Evolutionary conservation across 257 asterid genomes (phyloP).

Genomic region (Buddleja alternifolia): DNA sequence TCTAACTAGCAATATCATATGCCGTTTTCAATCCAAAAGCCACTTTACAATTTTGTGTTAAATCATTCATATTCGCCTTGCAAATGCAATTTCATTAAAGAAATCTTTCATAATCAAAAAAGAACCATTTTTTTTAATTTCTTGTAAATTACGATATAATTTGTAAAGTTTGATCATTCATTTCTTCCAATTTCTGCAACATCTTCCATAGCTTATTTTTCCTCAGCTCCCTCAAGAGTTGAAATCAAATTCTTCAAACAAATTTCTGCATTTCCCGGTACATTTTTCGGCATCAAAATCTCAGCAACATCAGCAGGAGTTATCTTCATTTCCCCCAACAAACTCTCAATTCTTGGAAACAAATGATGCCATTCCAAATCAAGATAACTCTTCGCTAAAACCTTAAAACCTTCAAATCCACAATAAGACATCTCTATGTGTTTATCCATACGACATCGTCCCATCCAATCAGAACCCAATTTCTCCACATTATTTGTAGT

Average conservation of each 20-base stretch:
- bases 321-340: constrained; percentile 34
- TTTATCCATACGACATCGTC: constrained; percentile 52
- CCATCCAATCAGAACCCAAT: constrained; percentile 45
- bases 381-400: constrained; percentile 40
- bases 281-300: constrained; percentile 41
- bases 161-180: no score
- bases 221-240: constrained; percentile 29
- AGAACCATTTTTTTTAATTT: no score
- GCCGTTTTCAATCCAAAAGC: no score
- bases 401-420: constrained; percentile 45
- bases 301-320: constrained; percentile 60
- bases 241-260: constrained; percentile 35
- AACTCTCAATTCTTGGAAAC: constrained; percentile 33
- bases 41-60: no score
- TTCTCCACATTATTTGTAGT: constrained; percentile 47
- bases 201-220: constrained; percentile 7
- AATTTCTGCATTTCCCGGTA: constrained; percentile 21
- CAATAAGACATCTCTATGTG: constrained; percentile 50
- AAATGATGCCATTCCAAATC: constrained; percentile 34
- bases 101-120: no score
- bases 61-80: not conserved
- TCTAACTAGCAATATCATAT: no score
- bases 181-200: not conserved
- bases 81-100: not conserved
- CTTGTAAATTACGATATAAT: no score